phyloP scores from a whole-genome alignment of 331 rosid genomes.

The Pyracantha coccinea region DNA sequence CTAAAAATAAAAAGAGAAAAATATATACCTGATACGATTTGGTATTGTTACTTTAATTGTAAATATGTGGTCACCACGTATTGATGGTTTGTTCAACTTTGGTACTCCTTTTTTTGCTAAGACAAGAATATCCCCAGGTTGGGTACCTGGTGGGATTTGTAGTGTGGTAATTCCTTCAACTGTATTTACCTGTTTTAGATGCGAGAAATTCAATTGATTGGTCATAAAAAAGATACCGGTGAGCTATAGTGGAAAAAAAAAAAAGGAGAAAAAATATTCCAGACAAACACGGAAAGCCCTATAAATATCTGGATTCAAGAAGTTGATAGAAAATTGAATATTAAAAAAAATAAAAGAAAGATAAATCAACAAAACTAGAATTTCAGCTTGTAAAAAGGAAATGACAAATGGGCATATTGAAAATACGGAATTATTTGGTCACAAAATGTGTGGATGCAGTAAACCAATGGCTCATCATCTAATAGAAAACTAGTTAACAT shows the following conservation, averaged over 20 bases:
- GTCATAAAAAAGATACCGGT: neutral
- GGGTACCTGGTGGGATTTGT: constrained; percentile 87
- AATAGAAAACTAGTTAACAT: too few species aligned
- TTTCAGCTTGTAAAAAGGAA: too few species aligned
- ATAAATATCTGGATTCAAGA: too few species aligned
- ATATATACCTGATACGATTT: constrained; percentile 64
- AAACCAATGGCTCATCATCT: too few species aligned
- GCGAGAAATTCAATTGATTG: constrained; percentile 19
- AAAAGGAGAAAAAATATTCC: too few species aligned
- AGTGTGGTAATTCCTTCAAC: constrained; percentile 74
- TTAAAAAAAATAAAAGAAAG: too few species aligned
- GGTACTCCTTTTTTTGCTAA: constrained; percentile 90
- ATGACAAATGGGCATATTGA: too few species aligned
- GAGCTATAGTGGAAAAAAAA: neutral
- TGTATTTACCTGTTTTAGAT: constrained; percentile 63
- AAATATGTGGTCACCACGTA: constrained; percentile 93
- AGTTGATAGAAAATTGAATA: too few species aligned
- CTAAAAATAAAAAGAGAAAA: neutral
- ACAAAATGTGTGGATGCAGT: too few species aligned
- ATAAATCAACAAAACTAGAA: too few species aligned
- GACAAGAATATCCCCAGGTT: constrained; percentile 77
- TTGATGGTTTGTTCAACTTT: constrained; percentile 75
- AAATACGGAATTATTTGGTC: too few species aligned
- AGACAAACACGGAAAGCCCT: too few species aligned
- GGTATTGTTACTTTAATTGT: constrained; percentile 83